Conservation (phyloP, 208 protist genomes). For the Crithidia expoeki region DNA sequence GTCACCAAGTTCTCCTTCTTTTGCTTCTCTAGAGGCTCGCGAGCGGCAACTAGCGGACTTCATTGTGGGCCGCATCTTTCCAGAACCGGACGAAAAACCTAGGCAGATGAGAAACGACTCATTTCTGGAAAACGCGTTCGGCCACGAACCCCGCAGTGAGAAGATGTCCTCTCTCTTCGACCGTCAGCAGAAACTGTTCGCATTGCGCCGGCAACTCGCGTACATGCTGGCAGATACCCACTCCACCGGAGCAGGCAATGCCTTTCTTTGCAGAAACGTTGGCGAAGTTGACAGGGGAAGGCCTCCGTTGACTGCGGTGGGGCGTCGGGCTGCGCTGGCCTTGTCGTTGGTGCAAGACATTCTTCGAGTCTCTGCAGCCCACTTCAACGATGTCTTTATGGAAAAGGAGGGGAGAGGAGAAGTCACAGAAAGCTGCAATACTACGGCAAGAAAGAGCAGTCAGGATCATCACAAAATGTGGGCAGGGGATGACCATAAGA, state of each 20-base stretch:
- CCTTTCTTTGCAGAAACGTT: background rate
- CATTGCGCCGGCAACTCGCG: conserved; percentile 30
- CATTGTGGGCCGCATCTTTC: background rate
- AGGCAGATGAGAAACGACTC: background rate
- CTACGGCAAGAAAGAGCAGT: background rate
- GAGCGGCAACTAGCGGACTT: conserved; percentile 16
- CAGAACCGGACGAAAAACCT: background rate
- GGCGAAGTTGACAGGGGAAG: no score
- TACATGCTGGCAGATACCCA: conserved; percentile 27
- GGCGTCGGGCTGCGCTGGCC: conserved; percentile 12
- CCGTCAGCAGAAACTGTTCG: conserved; percentile 28
- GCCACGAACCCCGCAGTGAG: background rate
- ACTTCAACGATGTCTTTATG: background rate
- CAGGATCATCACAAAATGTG: background rate
- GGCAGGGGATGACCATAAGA: background rate
- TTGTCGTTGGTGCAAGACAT: conserved; percentile 31
- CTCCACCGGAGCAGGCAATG: background rate
- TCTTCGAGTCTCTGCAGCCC: background rate
- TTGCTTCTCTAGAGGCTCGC: background rate
- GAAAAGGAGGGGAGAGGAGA: background rate
- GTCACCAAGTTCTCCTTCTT: background rate
- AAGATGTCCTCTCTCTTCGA: conserved; percentile 14
- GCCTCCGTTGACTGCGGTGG: background rate
- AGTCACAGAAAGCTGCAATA: background rate
- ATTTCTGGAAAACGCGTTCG: no score